Conservation (phyloP, 768 basidiomycete genomes). For the Leucogyrophana mollusca region DNA sequence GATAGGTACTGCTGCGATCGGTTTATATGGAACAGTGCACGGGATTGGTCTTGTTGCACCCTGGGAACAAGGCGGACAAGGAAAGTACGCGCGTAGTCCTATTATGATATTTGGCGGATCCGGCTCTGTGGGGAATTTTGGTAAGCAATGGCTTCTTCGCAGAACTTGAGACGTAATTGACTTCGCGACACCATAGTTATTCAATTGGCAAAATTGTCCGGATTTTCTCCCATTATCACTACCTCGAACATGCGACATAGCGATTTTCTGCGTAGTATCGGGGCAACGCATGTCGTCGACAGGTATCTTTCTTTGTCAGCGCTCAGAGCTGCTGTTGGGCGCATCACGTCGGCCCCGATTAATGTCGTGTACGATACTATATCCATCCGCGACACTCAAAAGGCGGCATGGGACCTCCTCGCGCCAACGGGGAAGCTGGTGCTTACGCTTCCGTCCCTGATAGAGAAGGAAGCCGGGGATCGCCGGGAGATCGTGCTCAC, state of each 20-base stretch:
- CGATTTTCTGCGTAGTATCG: conserved; percentile 31
- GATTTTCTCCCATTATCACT: conserved; percentile 35
- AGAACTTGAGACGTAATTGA: conserved; percentile 1
- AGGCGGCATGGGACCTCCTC: conserved; percentile 34
- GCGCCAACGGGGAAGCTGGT: conserved; percentile 36
- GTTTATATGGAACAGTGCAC: conserved; percentile 40
- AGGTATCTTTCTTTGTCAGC: conserved; percentile 23
- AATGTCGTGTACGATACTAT: conserved; percentile 39
- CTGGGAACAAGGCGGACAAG: conserved; percentile 32
- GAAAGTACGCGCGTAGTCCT: conserved; percentile 42
- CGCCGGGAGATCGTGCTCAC: conserved; percentile 29
- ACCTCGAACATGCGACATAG: conserved; percentile 35
- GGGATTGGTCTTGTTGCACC: conserved; percentile 42
- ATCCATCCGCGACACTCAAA: conserved; percentile 37
- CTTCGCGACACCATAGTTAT: conserved; percentile 25
- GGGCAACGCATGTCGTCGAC: conserved; percentile 36
- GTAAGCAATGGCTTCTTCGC: conserved; percentile 30
- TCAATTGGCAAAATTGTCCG: conserved; percentile 39
- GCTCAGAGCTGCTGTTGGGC: conserved; percentile 33
- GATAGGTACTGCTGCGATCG: conserved; percentile 49
- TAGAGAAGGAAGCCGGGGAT: conserved; percentile 23
- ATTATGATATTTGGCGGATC: conserved; percentile 49
- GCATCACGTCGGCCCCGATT: conserved; percentile 34
- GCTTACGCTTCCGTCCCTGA: conserved; percentile 31
- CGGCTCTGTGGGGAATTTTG: conserved; percentile 49